Conservation (phyloP, 345 rosid species). For the Noccaea caerulescens region DNA sequence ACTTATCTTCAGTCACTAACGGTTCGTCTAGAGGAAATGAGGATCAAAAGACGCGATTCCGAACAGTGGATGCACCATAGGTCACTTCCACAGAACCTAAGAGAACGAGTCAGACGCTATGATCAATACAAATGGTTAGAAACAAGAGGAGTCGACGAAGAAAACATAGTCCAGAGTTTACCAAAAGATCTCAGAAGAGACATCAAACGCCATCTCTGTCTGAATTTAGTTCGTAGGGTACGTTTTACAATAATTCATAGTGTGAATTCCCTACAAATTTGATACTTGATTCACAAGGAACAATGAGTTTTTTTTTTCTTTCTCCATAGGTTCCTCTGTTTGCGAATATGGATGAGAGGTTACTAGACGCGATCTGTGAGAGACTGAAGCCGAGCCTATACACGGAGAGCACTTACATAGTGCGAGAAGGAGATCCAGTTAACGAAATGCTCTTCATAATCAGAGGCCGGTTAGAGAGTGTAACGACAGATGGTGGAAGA, state of each 20-base stretch:
- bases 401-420: constrained; percentile 71
- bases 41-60: constrained; percentile 66
- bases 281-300: constrained; percentile 4
- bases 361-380: constrained; percentile 90
- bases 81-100: constrained; percentile 62
- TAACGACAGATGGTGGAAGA: constrained; percentile 90
- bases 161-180: constrained; percentile 61
- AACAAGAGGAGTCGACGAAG: constrained; percentile 56
- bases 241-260: constrained; percentile 15
- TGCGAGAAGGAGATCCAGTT: constrained; percentile 89
- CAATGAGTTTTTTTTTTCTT: neutral
- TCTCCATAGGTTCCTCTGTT: constrained; percentile 72
- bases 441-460: constrained; percentile 88
- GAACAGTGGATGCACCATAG: constrained; percentile 89
- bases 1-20: constrained; percentile 84
- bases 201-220: constrained; percentile 85
- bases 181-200: constrained; percentile 91
- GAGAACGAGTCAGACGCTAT: constrained; percentile 54
- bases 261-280: neutral
- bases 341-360: constrained; percentile 84
- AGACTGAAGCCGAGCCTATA: constrained; percentile 79
- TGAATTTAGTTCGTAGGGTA: constrained; percentile 86
- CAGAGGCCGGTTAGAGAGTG: constrained; percentile 80
- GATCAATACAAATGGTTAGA: constrained; percentile 59
- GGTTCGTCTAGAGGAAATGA: constrained; percentile 89